These are phyloP conservation scores for Coemansia asiatica DNA, from an alignment of 192 early-diverging fungal genomes.

Conservation along the genomic window DNA sequence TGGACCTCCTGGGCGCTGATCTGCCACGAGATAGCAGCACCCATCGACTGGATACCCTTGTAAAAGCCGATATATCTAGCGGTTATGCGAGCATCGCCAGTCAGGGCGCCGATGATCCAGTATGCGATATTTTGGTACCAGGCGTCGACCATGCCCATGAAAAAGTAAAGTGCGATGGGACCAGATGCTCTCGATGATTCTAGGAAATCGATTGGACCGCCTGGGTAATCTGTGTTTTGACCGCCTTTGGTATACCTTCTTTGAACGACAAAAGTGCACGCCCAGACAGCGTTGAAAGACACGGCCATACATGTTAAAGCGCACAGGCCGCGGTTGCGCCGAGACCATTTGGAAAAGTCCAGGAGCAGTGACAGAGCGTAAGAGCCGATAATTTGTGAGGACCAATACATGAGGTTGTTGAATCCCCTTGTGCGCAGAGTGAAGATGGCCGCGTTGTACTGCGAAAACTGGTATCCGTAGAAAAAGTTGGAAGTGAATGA, in stretches of 20 bases:
- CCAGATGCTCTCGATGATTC: conserved; percentile 56
- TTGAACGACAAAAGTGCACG: conserved; percentile 61
- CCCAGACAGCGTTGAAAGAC: conserved; percentile 60
- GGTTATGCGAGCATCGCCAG: conserved; percentile 71
- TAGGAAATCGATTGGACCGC: conserved; percentile 37
- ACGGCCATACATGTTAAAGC: conserved; percentile 48
- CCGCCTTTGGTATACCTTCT: conserved; percentile 49
- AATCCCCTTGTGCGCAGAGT: conserved; percentile 68
- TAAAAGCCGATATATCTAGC: conserved; percentile 78
- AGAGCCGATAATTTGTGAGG: conserved; percentile 71
- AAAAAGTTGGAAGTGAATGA: conserved; percentile 78
- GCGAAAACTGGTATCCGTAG: conserved; percentile 72
- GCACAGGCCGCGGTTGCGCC: conserved; percentile 62
- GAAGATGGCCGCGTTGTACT: conserved; percentile 63
- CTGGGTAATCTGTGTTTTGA: conserved; percentile 26
- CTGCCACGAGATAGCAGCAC: conserved; percentile 67
- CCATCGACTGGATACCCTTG: conserved; percentile 79
- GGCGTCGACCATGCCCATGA: conserved; percentile 75
- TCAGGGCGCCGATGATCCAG: conserved; percentile 83
- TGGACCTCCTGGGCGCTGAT: conserved; percentile 57
- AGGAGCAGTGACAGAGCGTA: conserved; percentile 64
- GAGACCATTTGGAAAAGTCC: conserved; percentile 58
- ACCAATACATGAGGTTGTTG: conserved; percentile 80
- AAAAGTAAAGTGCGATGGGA: conserved; percentile 65
- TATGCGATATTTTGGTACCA: conserved; percentile 78